A percentile compares a stretch with the other conserved stretches of the same genome.
Evolutionary conservation across 768 basidiomycete genomes (phyloP).

Genomic region (Chlorophyllum brunneum): DNA sequence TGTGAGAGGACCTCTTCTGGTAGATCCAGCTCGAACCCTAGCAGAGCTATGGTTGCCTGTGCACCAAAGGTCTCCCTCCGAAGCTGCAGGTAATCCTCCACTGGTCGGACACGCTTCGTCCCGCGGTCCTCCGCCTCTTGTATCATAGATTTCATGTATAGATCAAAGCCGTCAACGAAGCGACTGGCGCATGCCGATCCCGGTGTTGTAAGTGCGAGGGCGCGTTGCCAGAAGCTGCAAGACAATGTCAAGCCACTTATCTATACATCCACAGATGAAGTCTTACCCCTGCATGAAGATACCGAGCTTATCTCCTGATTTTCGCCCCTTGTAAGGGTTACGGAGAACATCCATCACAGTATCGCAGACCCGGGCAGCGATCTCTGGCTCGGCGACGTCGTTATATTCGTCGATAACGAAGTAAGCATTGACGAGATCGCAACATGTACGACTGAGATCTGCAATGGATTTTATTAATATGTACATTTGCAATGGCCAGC

Average conservation of each 20-base stretch:
- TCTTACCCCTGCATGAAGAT: neutral
- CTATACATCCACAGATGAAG: neutral
- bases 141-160: constrained; percentile 18
- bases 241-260: neutral
- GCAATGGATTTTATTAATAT: too few species aligned
- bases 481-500: too few species aligned
- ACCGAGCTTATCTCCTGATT: constrained; percentile 13
- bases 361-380: constrained; percentile 10
- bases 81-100: constrained; percentile 17
- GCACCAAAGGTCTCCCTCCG: constrained; percentile 18
- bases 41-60: constrained; percentile 14
- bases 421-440: constrained; percentile 18
- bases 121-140: constrained; percentile 17
- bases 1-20: constrained; percentile 20
- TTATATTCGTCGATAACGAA: constrained; percentile 20
- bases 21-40: constrained; percentile 20
- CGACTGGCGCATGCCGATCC: constrained; percentile 12
- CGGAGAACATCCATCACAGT: constrained; percentile 18
- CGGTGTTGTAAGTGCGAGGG: constrained; percentile 10
- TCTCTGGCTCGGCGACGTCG: constrained; percentile 12
- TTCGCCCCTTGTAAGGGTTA: constrained; percentile 18
- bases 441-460: neutral
- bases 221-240: constrained; percentile 17
- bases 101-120: constrained; percentile 6
- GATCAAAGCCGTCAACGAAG: constrained; percentile 16